Conservation (phyloP, 495 filamentous ascomycete species). For the Trichocladium uniseriatum region DNA sequence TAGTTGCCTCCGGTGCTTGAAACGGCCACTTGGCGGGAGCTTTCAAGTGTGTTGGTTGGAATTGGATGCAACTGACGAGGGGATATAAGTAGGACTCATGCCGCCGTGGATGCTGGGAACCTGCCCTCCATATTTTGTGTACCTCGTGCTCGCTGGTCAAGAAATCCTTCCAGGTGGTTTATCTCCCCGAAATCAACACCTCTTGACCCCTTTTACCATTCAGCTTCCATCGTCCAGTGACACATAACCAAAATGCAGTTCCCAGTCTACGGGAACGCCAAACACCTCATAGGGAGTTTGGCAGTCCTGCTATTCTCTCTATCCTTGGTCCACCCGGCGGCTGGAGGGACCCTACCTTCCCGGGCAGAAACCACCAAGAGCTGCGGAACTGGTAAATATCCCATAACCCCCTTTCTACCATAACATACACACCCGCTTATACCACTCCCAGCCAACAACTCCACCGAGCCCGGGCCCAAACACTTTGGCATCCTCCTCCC, state of each 20-base stretch:
- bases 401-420: neutral
- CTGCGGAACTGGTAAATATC: neutral
- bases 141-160: too few relatives aligned
- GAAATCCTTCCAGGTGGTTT: too few relatives aligned
- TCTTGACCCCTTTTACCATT: too few relatives aligned
- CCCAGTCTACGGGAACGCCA: neutral
- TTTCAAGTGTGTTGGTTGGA: too few relatives aligned
- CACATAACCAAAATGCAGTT: neutral
- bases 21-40: too few relatives aligned
- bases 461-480: neutral
- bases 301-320: neutral
- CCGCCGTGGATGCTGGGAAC: too few relatives aligned
- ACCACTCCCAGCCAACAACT: neutral
- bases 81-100: too few relatives aligned
- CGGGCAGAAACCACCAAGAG: neutral
- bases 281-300: neutral
- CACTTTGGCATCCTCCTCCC: constrained; percentile 21
- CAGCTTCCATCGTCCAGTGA: too few relatives aligned
- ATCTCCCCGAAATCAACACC: too few relatives aligned
- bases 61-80: too few relatives aligned
- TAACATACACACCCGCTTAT: neutral
- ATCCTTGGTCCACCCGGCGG: neutral
- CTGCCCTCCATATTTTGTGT: too few relatives aligned
- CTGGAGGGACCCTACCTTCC: neutral
- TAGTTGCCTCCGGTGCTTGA: neutral